Base-by-base conservation (phyloP, 2,329 filamentous ascomycete species). In the Colletotrichum limetticola region DNA sequence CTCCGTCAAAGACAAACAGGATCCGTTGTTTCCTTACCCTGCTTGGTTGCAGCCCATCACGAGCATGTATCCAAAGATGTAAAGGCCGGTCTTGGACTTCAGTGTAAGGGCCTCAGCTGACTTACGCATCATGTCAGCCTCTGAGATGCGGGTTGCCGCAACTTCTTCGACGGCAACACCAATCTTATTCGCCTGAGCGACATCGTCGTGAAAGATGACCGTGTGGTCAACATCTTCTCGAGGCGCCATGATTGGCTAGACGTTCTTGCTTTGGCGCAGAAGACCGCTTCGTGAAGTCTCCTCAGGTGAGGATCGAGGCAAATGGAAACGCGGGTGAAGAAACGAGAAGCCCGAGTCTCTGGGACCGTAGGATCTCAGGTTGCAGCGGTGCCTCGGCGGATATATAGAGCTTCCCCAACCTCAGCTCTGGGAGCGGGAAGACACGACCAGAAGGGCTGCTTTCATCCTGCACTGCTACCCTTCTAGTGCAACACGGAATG, bases 1-100 rank as follows among this genome's bases (percentile, higher is more conserved):
- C 14, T 24, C n/a, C 16, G 30, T 35, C 32, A 37, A 5, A 19
- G 22, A 0, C 11, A 22, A 24, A 1, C n/a, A 35, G 35, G 22
- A 1, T 28, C 1, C 7, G 24, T 12, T 32, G 14, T 24, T 8
- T 35, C 5, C 68, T 57, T 58, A 75, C 74, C 84, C 85, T 56
- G 84, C 84, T 76, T 86, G 83, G 67, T 86, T 86, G 74, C 84
- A 86, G 42, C 84, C 85, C 78, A 85, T 84, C 19, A 87, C 82
- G 59, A 83, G 75, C 80, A 87, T 83, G 66, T 87, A 83, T 35
- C 83, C 75, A 30, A 78, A 77, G 22, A 87, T 79, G 7, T 84
- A 80, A 55, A 83, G 78, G 4, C 84, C 83, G 7, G 85, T 81
- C 77, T 76, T 78, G 30, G 85, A 86, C 72, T 80, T 79, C 37